These are phyloP conservation scores for Colletotrichum paranaense DNA, from an alignment of 2,329 filamentous ascomycete genomes.

Conservation along the genomic window DNA sequence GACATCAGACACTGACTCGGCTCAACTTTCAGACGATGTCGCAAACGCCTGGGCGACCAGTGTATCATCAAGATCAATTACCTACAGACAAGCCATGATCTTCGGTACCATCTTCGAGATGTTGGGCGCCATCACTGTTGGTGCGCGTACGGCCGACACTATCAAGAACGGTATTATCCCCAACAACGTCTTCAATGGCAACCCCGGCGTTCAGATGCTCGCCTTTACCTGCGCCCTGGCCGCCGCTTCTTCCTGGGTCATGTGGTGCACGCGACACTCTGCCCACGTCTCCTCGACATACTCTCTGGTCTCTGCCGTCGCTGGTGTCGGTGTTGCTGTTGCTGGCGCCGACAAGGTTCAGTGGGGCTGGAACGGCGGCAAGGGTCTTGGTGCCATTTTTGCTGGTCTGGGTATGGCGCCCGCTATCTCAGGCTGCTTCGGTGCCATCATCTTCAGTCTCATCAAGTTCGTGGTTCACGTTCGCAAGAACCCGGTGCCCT, in stretches of 20 bases:
- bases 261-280: slow-evolving; percentile 82
- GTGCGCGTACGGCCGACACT: slow-evolving; percentile 77
- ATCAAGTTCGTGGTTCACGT: slow-evolving; percentile 79
- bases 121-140: slow-evolving; percentile 74
- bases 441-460: slow-evolving; percentile 75
- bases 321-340: slow-evolving; percentile 76
- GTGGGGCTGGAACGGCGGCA: slow-evolving; percentile 77
- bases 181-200: slow-evolving; percentile 64
- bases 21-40: slow-evolving; percentile 74
- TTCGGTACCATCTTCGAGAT: slow-evolving; percentile 76
- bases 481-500: slow-evolving; percentile 76
- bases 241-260: slow-evolving; percentile 78
- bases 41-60: slow-evolving; percentile 86
- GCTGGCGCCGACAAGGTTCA: slow-evolving; percentile 71
- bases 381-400: slow-evolving; percentile 79
- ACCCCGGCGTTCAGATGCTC: slow-evolving; percentile 75
- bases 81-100: slow-evolving; percentile 76
- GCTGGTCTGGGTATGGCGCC: slow-evolving; percentile 79
- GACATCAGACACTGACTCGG: slow-evolving; percentile 16
- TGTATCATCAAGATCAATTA: slow-evolving; percentile 81
- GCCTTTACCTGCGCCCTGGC: slow-evolving; percentile 74
- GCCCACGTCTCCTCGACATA: slow-evolving; percentile 80
- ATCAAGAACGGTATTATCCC: slow-evolving; percentile 85
- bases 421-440: slow-evolving; percentile 72
- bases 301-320: slow-evolving; percentile 76